Base-by-base conservation (phyloP, 163 green algal genomes). In the Coccomyxa subellipsoidea region DNA sequence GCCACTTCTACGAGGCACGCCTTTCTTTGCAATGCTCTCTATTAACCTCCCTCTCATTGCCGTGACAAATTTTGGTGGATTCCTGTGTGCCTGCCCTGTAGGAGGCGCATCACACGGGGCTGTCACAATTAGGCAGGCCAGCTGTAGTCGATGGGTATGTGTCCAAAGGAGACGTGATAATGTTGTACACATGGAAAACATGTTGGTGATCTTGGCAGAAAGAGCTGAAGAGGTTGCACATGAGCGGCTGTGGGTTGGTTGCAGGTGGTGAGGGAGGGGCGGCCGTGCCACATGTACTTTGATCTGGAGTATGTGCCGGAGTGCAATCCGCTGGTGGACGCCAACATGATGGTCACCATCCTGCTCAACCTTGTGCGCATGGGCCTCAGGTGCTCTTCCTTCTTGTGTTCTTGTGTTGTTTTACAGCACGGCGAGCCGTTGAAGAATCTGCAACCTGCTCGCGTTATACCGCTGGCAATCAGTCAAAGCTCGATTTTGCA, bases 261-360 rank as follows among this genome's bases (percentile, higher is more conserved):
- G 84, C 84, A 95, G 84, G 91, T 98, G 15, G 89, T 98, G 4
- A 87, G 88, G 0, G 90, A 92, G 54, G 86, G 88, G 38, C 78
- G 80, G 38, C 93, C 94, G 25, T 97, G 93, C 87, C 93, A 98
- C 88, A 83, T 98, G 37, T 98, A 98, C 91, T 96, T 97, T 81
- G 95, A 98, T 86, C 78, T 98, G 3, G 95, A 98, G 87, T 98
- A 89, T 83, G 80, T 72, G n/a, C 78, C 54, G 4, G 82, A n/a
- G 4, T 83, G 79, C 77, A 96, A 96, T 77, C 83, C 88, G 3
- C 82, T 76, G 4, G 37, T 89, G 18, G 78, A 94, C 40, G 94
- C 92, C 0, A 82, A 91, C 7, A 80, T 70, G 23, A 53, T 92
- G 69, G 82, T 92, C 25, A 83, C 89, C 21, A 32, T 31, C 4